Conservation (phyloP, 2,329 filamentous ascomycete species). For the Clarireedia paspali region DNA sequence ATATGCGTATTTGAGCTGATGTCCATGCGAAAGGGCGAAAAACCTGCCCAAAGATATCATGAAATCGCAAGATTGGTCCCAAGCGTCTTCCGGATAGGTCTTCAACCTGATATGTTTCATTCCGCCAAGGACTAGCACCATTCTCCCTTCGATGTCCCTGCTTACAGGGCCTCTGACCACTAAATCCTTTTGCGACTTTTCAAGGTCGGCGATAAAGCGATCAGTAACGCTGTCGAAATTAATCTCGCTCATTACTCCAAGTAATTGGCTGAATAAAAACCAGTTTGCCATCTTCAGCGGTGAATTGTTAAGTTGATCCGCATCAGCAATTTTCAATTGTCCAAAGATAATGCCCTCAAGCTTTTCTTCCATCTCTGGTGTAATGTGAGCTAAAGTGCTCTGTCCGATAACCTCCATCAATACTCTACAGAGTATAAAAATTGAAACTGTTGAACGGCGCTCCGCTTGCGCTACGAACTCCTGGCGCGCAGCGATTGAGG, state of each 20-base stretch:
- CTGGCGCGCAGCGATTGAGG: constrained; percentile 42
- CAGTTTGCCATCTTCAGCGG: constrained; percentile 88
- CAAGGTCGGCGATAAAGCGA: constrained; percentile 75
- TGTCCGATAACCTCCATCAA: constrained; percentile 91
- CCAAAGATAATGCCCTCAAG: constrained; percentile 93
- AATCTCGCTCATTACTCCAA: constrained; percentile 93
- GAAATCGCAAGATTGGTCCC: constrained; percentile 85
- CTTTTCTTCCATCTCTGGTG: constrained; percentile 85
- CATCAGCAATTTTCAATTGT: constrained; percentile 84
- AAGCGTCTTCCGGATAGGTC: constrained; percentile 63
- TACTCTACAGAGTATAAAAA: constrained; percentile 91
- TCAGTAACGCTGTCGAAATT: constrained; percentile 80
- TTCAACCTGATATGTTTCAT: constrained; percentile 85
- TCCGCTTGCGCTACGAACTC: constrained; percentile 74
- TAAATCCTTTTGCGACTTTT: constrained; percentile 68
- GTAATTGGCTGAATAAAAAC: constrained; percentile 84
- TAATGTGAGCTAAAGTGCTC: constrained; percentile 75
- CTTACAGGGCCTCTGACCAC: constrained; percentile 60
- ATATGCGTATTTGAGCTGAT: constrained; percentile 86
- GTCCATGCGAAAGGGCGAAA: constrained; percentile 79
- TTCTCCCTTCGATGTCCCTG: constrained; percentile 67
- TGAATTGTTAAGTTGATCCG: constrained; percentile 69
- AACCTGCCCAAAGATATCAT: constrained; percentile 73
- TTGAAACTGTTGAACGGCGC: constrained; percentile 85
- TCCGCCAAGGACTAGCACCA: constrained; percentile 79